A percentile compares a stretch with the other conserved stretches of the same genome.
phyloP scores from a whole-genome alignment of 1,139 yeast genomes.

The Debaryomyces sp. region DNA sequence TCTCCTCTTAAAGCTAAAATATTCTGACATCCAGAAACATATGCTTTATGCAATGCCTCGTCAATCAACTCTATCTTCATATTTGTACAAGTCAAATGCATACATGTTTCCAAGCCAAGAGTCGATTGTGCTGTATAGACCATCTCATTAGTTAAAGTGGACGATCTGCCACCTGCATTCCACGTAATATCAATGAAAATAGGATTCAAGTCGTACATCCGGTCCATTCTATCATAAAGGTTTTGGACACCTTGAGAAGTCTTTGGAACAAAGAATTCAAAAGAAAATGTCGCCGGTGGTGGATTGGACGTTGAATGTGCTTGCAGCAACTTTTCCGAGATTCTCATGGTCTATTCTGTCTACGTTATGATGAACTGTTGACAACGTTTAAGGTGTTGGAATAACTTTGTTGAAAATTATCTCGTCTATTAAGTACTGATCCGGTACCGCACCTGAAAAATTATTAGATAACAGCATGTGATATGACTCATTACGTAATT shows the following conservation, averaged over 20 bases:
- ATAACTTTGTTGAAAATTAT: background rate
- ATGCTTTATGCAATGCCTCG: constrained; percentile 83
- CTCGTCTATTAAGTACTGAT: background rate
- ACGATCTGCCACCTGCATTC: constrained; percentile 95
- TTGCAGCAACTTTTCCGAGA: constrained; percentile 47
- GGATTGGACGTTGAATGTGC: constrained; percentile 41
- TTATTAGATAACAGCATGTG: constrained; percentile 4
- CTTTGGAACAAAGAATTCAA: constrained; percentile 98
- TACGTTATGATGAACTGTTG: background rate
- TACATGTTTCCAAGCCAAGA: constrained; percentile 94
- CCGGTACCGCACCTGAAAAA: constrained; percentile 6
- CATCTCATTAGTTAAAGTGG: constrained; percentile 84
- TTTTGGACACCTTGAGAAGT: constrained; percentile 97
- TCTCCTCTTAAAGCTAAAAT: constrained; percentile 84
- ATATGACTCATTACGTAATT: constrained; percentile 5
- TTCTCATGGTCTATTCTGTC: constrained; percentile 34
- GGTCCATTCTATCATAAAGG: constrained; percentile 94
- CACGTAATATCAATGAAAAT: constrained; percentile 94
- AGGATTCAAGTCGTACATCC: constrained; percentile 93
- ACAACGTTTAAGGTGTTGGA: background rate
- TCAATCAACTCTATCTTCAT: constrained; percentile 85
- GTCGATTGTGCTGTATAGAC: constrained; percentile 90
- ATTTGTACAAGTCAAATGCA: constrained; percentile 97
- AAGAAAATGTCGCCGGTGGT: constrained; percentile 75
- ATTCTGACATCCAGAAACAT: constrained; percentile 90